Conservation (phyloP, 768 basidiomycete genomes). For the Suillus tomentosus region DNA sequence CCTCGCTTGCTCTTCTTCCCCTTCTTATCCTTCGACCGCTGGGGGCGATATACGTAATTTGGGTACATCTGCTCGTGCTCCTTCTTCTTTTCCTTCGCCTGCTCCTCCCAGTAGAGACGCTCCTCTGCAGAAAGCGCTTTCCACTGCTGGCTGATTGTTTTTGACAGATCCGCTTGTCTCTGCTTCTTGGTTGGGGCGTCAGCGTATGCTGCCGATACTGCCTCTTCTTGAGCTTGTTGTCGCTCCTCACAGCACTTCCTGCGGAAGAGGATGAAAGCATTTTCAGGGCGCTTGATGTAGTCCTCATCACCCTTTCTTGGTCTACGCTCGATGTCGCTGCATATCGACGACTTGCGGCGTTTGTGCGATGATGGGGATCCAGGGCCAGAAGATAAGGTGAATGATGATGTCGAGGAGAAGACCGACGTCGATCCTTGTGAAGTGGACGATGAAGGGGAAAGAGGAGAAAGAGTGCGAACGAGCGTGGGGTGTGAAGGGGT, state of each 20-base stretch:
- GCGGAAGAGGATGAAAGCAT: slow-evolving; percentile 84
- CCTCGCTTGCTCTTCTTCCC: slow-evolving; percentile 43
- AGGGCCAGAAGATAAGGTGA: slow-evolving; percentile 34
- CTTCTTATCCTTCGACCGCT: slow-evolving; percentile 53
- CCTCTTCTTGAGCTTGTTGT: slow-evolving; percentile 56
- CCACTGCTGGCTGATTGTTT: slow-evolving; percentile 83
- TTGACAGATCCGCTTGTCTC: slow-evolving; percentile 77
- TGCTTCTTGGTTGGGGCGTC: slow-evolving; percentile 63
- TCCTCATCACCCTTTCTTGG: slow-evolving; percentile 73
- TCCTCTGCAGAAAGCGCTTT: slow-evolving; percentile 67
- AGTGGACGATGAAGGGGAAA: slow-evolving; percentile 29
- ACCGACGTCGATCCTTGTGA: slow-evolving; percentile 46
- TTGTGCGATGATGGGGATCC: slow-evolving; percentile 41
- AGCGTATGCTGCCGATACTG: slow-evolving; percentile 26
- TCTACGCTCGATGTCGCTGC: slow-evolving; percentile 49
- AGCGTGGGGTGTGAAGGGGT: slow-evolving; percentile 44
- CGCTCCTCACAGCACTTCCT: slow-evolving; percentile 77
- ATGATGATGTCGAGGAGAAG: slow-evolving; percentile 40
- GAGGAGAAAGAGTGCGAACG: slow-evolving; percentile 45
- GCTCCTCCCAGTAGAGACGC: slow-evolving; percentile 70
- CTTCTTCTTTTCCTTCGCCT: slow-evolving; percentile 79
- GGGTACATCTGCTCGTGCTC: slow-evolving; percentile 77
- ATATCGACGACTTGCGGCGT: slow-evolving; percentile 54
- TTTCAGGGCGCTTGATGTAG: slow-evolving; percentile 83
- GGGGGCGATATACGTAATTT: slow-evolving; percentile 78